phyloP scores from a whole-genome alignment of 1,139 yeast genomes.

The Kodamaea alishanica region DNA sequence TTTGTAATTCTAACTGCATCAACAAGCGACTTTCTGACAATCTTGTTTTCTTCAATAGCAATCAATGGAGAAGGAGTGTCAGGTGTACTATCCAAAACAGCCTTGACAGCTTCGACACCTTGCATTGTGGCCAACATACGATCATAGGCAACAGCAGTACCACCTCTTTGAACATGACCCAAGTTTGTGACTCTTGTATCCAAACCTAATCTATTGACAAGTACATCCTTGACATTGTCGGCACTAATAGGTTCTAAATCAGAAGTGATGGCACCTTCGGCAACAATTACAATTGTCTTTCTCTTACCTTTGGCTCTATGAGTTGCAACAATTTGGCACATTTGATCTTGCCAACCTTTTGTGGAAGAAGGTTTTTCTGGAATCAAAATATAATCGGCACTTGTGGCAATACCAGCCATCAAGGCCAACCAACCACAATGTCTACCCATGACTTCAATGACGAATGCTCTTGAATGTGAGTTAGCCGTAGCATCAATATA shows the following conservation, averaged over 20 bases:
- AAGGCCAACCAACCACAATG: constrained; percentile 98
- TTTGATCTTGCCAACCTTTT: constrained; percentile 71
- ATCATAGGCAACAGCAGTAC: constrained; percentile 93
- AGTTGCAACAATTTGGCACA: constrained; percentile 64
- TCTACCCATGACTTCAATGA: constrained; percentile 98
- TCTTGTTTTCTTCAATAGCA: constrained; percentile 82
- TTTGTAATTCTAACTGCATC: constrained; percentile 87
- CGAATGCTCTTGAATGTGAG: constrained; percentile 96
- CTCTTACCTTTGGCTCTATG: constrained; percentile 88
- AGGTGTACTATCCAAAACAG: constrained; percentile 83
- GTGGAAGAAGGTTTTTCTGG: constrained; percentile 75
- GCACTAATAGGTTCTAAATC: constrained; percentile 79
- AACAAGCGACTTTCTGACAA: constrained; percentile 75
- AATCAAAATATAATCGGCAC: constrained; percentile 90
- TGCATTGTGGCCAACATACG: constrained; percentile 88
- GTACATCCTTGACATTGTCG: constrained; percentile 71
- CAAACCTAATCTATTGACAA: constrained; percentile 70
- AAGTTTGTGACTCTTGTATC: constrained; percentile 93
- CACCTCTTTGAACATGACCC: constrained; percentile 99
- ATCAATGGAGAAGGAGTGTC: constrained; percentile 95
- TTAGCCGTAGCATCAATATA: constrained; percentile 96
- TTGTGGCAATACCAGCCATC: constrained; percentile 93
- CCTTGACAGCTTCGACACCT: constrained; percentile 96
- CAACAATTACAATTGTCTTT: constrained; percentile 91
- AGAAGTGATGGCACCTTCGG: constrained; percentile 93